Percentiles rank a stretch among this genome's conserved stretches.
phyloP scores from a whole-genome alignment of 1,139 yeast species.

The Zygosaccharomyces sapae region DNA sequence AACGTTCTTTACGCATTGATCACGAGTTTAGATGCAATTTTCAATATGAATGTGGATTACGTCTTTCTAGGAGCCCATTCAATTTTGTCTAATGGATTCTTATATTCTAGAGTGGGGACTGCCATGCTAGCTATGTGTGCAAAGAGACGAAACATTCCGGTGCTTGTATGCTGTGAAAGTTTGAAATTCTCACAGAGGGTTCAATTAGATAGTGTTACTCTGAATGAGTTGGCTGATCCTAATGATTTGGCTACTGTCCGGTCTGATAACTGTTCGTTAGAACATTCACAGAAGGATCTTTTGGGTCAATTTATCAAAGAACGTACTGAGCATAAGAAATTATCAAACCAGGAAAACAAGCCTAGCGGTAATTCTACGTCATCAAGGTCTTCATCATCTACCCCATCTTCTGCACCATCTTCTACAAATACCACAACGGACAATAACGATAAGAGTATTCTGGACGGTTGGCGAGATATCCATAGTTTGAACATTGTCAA shows the following conservation, averaged over 20 bases:
- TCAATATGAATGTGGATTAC: conserved; percentile 83
- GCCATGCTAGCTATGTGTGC: conserved; percentile 93
- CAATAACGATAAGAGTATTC: conserved; percentile 38
- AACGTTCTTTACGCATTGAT: conserved; percentile 72
- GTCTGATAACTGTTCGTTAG: conserved; percentile 51
- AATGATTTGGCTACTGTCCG: conserved; percentile 60
- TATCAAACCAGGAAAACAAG: conserved; percentile 28
- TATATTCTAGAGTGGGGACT: conserved; percentile 92
- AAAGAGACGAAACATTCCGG: conserved; percentile 83
- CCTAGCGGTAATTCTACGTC: conserved; percentile 19
- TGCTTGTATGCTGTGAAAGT: conserved; percentile 90
- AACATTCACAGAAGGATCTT: conserved; percentile 52
- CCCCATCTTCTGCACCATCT: conserved; percentile 20
- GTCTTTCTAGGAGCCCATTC: conserved; percentile 97
- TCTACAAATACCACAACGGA: conserved; percentile 17
- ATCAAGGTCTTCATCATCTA: background rate
- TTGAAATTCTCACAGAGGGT: conserved; percentile 93
- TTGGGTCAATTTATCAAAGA: conserved; percentile 60
- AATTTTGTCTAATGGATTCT: conserved; percentile 89
- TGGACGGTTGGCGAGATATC: conserved; percentile 61
- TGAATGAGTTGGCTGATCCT: conserved; percentile 85
- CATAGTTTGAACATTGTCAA: conserved; percentile 70
- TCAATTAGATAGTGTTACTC: conserved; percentile 89
- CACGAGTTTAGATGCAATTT: conserved; percentile 72
- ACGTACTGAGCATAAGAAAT: conserved; percentile 33